Conservation (phyloP, 495 filamentous ascomycete genomes). For the Sabuloglossum arenarium region DNA sequence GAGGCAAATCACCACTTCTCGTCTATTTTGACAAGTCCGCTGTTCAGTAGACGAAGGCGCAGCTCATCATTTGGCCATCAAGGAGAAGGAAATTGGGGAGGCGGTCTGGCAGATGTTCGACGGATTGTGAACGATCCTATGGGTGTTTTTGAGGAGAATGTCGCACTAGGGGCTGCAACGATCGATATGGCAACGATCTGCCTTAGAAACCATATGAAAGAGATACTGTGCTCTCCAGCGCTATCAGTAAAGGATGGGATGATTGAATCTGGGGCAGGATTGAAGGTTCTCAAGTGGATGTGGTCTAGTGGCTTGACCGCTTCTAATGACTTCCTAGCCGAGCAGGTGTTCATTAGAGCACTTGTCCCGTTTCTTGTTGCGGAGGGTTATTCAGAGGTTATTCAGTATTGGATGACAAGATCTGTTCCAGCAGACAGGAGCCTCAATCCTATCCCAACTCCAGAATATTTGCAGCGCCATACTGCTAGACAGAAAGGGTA, state of each 20-base stretch:
- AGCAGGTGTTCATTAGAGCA: slow-evolving; percentile 13
- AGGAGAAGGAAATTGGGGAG: not conserved
- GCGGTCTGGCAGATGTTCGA: not conserved
- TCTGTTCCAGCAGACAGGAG: not conserved
- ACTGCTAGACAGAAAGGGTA: not conserved
- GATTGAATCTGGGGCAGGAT: slow-evolving; percentile 19
- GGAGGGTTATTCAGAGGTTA: slow-evolving; percentile 23
- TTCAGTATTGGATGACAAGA: slow-evolving; percentile 21
- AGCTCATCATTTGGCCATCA: not conserved
- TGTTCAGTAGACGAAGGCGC: slow-evolving; percentile 21
- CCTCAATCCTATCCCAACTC: not conserved
- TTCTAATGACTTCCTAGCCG: slow-evolving; percentile 16
- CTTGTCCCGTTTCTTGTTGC: slow-evolving; percentile 28
- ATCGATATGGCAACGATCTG: slow-evolving; percentile 7
- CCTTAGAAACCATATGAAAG: slow-evolving; percentile 16
- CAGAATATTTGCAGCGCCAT: not conserved
- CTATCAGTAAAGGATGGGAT: slow-evolving; percentile 15
- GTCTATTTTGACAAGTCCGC: slow-evolving; percentile 48
- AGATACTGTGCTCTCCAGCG: slow-evolving; percentile 12
- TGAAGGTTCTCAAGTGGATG: slow-evolving; percentile 28
- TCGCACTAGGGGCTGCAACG: slow-evolving; percentile 17
- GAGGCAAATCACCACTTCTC: slow-evolving; percentile 33
- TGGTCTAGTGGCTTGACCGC: slow-evolving; percentile 25
- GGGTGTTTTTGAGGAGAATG: slow-evolving; percentile 20
- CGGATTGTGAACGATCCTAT: slow-evolving; percentile 11